phyloP scores from a whole-genome alignment of 129 eudicot genomes.

The Flaveria sonorensis region DNA sequence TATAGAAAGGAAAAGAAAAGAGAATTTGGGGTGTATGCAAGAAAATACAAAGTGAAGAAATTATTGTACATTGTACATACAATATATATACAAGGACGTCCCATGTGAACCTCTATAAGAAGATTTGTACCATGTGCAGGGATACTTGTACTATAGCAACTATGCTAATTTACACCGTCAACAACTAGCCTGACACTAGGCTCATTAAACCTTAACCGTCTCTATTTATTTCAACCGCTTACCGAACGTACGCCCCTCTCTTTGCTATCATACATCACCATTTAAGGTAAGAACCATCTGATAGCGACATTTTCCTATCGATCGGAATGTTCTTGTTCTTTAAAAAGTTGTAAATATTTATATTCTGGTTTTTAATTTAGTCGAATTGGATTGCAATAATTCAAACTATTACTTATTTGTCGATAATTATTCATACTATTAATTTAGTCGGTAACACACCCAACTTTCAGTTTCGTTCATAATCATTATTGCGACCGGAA shows the following conservation, averaged over 20 bases:
- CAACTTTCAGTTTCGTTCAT: no score
- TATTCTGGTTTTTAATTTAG: no score
- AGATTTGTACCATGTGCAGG: background rate
- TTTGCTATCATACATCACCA: constrained; percentile 39
- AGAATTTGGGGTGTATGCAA: constrained; percentile 15
- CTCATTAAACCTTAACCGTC: constrained; percentile 47
- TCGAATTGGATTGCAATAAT: no score
- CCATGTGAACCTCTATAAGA: constrained; percentile 23
- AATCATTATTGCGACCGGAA: no score
- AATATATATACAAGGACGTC: constrained; percentile 27
- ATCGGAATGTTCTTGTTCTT: no score
- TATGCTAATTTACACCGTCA: constrained; percentile 45
- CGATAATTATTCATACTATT: no score
- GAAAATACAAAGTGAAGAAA: constrained; percentile 34
- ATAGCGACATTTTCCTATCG: no score
- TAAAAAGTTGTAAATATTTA: no score
- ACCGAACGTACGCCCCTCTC: constrained; percentile 44
- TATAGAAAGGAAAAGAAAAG: background rate
- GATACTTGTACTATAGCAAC: constrained; percentile 12
- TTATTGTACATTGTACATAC: constrained; percentile 22
- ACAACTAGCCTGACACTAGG: constrained; percentile 60
- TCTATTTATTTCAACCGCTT: constrained; percentile 44
- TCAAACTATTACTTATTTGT: no score
- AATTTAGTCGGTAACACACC: no score
- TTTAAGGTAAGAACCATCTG: background rate